Evolutionary conservation across 441 rosid species (phyloP).

Genomic region (Corymbia citriodora): DNA sequence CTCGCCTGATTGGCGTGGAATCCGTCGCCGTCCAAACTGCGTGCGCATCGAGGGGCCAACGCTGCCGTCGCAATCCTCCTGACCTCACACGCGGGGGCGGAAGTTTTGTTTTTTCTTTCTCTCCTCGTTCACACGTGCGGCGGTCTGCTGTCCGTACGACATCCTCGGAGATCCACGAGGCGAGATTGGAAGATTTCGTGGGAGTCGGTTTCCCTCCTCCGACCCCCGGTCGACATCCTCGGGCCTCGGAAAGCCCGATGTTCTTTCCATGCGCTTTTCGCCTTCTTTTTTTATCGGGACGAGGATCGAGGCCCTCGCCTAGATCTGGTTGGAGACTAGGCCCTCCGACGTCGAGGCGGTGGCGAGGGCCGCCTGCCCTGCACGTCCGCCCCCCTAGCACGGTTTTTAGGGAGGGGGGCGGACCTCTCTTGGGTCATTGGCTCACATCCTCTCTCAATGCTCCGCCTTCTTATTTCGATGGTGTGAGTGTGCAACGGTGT

Average conservation of each 20-base stretch:
- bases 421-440: neutral
- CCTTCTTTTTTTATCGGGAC: neutral
- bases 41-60: neutral
- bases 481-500: too few relatives aligned
- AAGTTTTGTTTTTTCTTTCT: neutral
- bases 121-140: neutral
- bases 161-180: neutral
- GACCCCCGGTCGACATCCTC: neutral
- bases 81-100: neutral
- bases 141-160: neutral
- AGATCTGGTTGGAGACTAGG: neutral
- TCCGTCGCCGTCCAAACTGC: neutral
- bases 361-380: too few relatives aligned
- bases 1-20: neutral
- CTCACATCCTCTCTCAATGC: neutral
- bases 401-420: too few relatives aligned
- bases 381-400: too few relatives aligned
- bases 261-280: too few relatives aligned
- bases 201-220: neutral
- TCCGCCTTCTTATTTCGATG: too few relatives aligned
- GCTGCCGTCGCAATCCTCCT: neutral
- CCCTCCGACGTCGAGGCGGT: too few relatives aligned
- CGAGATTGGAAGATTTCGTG: neutral
- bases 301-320: accelerated
- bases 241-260: neutral